Evolutionary conservation across 139 green algal genomes (phyloP).

Genomic region (Limnomonas spitsbergensis): DNA sequence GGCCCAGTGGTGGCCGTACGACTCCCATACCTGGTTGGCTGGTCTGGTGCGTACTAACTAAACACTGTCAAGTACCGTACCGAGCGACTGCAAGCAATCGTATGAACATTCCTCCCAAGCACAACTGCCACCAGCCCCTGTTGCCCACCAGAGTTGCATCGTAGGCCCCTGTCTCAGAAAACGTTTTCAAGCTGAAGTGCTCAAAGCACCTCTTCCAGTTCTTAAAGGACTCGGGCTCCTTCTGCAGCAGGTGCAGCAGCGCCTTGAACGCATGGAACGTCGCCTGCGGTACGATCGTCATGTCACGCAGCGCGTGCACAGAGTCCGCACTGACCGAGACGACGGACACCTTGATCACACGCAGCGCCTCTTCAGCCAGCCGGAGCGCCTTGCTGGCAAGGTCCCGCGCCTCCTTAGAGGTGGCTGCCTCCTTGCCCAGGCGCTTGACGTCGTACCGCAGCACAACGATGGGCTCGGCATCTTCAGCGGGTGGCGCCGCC

Average conservation of each 20-base stretch:
- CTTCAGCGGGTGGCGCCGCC: slow-evolving; percentile 2
- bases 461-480: slow-evolving; percentile 21
- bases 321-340: not conserved
- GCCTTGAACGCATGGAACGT: slow-evolving; percentile 53
- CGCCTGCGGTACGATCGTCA: slow-evolving; percentile 38
- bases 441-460: slow-evolving; percentile 7
- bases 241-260: slow-evolving; percentile 49
- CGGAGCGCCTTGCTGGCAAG: slow-evolving; percentile 20
- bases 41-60: too few relatives aligned
- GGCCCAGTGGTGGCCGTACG: too few relatives aligned
- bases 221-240: slow-evolving; percentile 25
- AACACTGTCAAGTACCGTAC: too few relatives aligned
- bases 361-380: slow-evolving; percentile 31
- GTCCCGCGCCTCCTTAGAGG: slow-evolving; percentile 13
- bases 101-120: too few relatives aligned
- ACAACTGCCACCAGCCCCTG: too few relatives aligned
- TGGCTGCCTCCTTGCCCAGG: slow-evolving; percentile 12
- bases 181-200: slow-evolving; percentile 34
- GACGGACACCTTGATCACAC: slow-evolving; percentile 20
- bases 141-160: slow-evolving; percentile 43
- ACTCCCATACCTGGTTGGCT: too few relatives aligned
- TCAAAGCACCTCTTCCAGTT: slow-evolving; percentile 44
- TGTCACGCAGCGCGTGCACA: slow-evolving; percentile 23
- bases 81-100: too few relatives aligned
- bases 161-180: slow-evolving; percentile 41